These are phyloP conservation scores for Lachancea meyersii DNA, from an alignment of 805 yeast genomes.

Conservation along the genomic window DNA sequence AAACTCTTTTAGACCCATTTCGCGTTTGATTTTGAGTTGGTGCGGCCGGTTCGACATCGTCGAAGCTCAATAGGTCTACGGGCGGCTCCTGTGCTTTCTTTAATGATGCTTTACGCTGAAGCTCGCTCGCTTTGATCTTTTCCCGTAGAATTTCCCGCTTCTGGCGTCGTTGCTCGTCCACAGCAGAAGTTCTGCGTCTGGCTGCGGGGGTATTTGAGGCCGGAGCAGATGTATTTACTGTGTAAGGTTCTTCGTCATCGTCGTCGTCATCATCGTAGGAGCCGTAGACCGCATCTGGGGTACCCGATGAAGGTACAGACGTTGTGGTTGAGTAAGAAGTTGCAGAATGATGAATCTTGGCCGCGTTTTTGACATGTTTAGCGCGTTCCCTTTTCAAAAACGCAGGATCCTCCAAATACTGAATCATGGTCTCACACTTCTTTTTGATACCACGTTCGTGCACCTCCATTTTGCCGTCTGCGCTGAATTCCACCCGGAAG, in stretches of 20 bases:
- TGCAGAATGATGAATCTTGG: conserved; percentile 25
- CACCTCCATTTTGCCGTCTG: conserved; percentile 35
- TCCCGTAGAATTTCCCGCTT: conserved; percentile 34
- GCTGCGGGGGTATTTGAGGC: conserved; percentile 9
- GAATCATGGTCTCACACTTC: conserved; percentile 30
- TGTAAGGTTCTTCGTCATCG: conserved; percentile 27
- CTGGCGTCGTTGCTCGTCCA: conserved; percentile 34
- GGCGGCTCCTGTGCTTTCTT: conserved; percentile 19
- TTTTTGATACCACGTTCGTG: conserved; percentile 34
- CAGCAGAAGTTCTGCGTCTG: conserved; percentile 20
- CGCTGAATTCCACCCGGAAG: conserved; percentile 29
- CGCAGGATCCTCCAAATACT: conserved; percentile 26
- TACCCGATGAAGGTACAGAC: conserved; percentile 4
- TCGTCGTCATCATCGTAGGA: conserved; percentile 26
- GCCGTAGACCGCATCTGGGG: conserved; percentile 15
- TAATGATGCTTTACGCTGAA: conserved; percentile 26
- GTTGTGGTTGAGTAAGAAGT: conserved; percentile 4
- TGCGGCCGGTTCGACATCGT: conserved; percentile 11
- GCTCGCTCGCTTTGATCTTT: conserved; percentile 30
- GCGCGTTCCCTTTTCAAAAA: conserved; percentile 29
- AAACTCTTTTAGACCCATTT: too few relatives aligned
- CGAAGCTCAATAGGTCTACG: conserved; percentile 30
- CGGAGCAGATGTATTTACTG: conserved; percentile 16
- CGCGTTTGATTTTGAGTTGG: neutral
- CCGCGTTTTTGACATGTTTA: conserved; percentile 25